phyloP scores from a whole-genome alignment of 768 basidiomycete genomes.

The Pholiota conissans region DNA sequence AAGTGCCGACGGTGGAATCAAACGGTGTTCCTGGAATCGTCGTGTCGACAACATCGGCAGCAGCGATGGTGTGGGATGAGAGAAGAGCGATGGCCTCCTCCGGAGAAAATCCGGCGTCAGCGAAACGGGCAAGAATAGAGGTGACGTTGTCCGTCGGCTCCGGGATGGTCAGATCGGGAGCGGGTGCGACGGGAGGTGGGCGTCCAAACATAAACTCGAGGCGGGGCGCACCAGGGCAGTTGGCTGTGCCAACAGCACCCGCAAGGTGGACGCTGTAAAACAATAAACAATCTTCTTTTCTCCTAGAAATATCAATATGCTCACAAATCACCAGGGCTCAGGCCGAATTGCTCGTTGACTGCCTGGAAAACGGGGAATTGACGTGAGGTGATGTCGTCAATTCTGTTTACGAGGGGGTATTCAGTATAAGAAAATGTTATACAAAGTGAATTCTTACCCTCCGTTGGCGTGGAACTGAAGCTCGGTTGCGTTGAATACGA shows the following conservation, averaged over 20 bases:
- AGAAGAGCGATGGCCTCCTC: conserved; percentile 22
- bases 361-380: conserved; percentile 17
- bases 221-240: too few relatives aligned
- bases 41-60: too few relatives aligned
- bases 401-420: conserved; percentile 3
- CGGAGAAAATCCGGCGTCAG: too few relatives aligned
- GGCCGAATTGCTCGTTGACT: conserved; percentile 4
- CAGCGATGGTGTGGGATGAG: too few relatives aligned
- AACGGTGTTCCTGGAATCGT: too few relatives aligned
- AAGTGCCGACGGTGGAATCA: conserved; percentile 19
- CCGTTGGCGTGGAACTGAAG: too few relatives aligned
- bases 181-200: conserved; percentile 19
- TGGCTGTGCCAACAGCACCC: too few relatives aligned
- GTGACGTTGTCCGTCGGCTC: conserved; percentile 24
- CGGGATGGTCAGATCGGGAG: too few relatives aligned
- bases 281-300: not conserved
- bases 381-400: conserved; percentile 14
- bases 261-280: conserved; percentile 20
- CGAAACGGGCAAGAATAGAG: conserved; percentile 23
- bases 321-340: conserved; percentile 20
- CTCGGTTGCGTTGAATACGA: too few relatives aligned
- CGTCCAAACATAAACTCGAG: conserved; percentile 31
- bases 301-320: too few relatives aligned
- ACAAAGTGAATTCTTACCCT: conserved; percentile 10
- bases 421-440: not conserved